Evolutionary conservation across 805 yeast genomes (phyloP).

Genomic region (Scheffersomyces spartinae): DNA sequence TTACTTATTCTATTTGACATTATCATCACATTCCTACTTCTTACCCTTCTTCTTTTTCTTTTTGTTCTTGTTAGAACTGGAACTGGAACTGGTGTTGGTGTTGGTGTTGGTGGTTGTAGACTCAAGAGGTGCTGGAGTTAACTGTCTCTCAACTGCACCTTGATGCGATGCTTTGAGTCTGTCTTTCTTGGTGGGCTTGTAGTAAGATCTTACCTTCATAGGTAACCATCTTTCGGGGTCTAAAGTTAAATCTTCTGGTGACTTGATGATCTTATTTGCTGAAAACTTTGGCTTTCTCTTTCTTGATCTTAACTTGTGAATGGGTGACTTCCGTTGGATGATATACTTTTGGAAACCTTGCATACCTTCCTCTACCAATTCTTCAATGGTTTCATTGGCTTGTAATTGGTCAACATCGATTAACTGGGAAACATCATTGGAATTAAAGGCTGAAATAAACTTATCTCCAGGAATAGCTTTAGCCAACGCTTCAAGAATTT

Average conservation of each 20-base stretch:
- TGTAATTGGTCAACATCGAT: slow-evolving; percentile 11
- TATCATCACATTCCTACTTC: too few species aligned
- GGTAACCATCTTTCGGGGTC: slow-evolving; percentile 85
- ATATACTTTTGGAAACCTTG: slow-evolving; percentile 2
- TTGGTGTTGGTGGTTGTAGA: slow-evolving; percentile 4
- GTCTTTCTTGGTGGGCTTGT: slow-evolving; percentile 66
- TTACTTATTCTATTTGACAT: too few species aligned
- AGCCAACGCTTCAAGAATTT: slow-evolving; percentile 12
- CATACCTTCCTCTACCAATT: too few species aligned
- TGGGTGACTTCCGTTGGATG: slow-evolving; percentile 1
- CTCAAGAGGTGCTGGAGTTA: slow-evolving; percentile 5
- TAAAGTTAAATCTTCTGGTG: too few species aligned
- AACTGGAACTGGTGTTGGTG: slow-evolving; percentile 2
- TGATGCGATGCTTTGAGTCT: slow-evolving; percentile 10
- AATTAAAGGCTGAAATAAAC: slow-evolving; percentile 11
- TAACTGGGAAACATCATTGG: slow-evolving; percentile 16
- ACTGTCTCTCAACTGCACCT: slow-evolving; percentile 11
- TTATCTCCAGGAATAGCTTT: slow-evolving; percentile 12
- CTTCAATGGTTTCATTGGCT: slow-evolving; percentile 3
- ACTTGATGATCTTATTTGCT: slow-evolving; percentile 14
- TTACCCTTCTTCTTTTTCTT: slow-evolving; percentile 18
- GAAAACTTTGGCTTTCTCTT: slow-evolving; percentile 16
- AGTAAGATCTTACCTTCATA: slow-evolving; percentile 70
- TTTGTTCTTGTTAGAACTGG: slow-evolving; percentile 5
- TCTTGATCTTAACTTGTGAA: slow-evolving; percentile 13